These are phyloP conservation scores for Torulaspora globosa DNA, from an alignment of 1,139 yeast genomes.

Conservation along the genomic window DNA sequence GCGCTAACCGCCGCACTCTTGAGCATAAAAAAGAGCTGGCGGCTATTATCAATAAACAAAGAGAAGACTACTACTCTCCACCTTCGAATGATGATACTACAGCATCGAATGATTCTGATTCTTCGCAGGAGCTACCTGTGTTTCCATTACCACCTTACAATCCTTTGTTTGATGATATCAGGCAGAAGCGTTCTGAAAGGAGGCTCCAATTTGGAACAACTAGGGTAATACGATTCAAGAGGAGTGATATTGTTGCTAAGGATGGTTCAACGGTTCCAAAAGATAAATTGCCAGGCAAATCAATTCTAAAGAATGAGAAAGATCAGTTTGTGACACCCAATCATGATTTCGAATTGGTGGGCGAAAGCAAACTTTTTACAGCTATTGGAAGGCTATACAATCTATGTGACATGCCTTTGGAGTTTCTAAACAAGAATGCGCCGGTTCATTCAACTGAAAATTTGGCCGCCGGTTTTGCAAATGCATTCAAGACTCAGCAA, in stretches of 20 bases:
- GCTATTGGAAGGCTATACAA: slow-evolving; percentile 9
- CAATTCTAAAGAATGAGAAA: slow-evolving; percentile 1
- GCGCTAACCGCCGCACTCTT: background rate
- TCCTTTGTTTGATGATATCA: background rate
- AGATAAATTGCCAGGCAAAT: background rate
- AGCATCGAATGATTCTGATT: too few relatives aligned
- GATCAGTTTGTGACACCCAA: slow-evolving; percentile 4
- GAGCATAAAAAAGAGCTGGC: background rate
- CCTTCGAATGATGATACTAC: background rate
- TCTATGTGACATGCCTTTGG: slow-evolving; percentile 8
- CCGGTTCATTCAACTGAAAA: background rate
- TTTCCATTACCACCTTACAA: background rate
- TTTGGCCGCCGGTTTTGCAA: slow-evolving; percentile 4
- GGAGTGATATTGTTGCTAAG: background rate
- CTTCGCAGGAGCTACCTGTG: too few relatives aligned
- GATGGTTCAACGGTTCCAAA: background rate
- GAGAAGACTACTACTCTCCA: background rate
- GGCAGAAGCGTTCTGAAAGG: slow-evolving; percentile 1
- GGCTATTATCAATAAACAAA: background rate
- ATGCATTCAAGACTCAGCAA: slow-evolving; percentile 7
- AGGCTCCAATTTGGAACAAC: slow-evolving; percentile 6
- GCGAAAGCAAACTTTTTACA: background rate
- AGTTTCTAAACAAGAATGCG: background rate
- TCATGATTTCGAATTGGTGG: slow-evolving; percentile 1
- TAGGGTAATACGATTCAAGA: slow-evolving; percentile 3